Base-by-base conservation (phyloP, 2,329 filamentous ascomycete genomes). In the Decorospora gaudefroyi region DNA sequence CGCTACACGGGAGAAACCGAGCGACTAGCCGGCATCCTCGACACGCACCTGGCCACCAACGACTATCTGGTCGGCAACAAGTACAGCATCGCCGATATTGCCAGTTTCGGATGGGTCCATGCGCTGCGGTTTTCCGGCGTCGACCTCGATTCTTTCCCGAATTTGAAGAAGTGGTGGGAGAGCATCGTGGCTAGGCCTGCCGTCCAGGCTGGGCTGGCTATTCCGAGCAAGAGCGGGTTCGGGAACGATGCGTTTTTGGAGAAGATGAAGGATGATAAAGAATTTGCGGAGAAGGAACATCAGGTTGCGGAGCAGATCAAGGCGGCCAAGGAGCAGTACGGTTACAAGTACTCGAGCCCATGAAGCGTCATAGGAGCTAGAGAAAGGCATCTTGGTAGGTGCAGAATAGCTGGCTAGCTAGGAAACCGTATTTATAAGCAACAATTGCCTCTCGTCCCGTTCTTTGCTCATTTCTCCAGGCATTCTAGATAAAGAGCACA, bases 1-100 rank as follows among this genome's bases (percentile, higher is more conserved):
- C 67, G 74, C 25, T 76, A 75, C 57, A 70, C 72, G 3, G 72
- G 74, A 53, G 74, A 77, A 55, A 74, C 73, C 1, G 74, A 77
- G 56, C 71, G 74, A 21, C 67, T 76, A 9, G 72, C 68, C 27
- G 73, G 74, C 33, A 67, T 76, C 21, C 68, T 77, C 29, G 72
- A 77, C 50, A 65, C 57, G 21, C 71, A 71, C 22, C 68, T 76
- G 33, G 63, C 68, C 44, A 53, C 55, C 47, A 64, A 62, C 25
- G 69, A 75, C 25, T 76, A 73, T 51, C 65, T 76, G 10, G 74
- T 75, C 9, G 73, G 74, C 17, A 68, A 70, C 53, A 76, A 74
- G 47, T 76, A 71, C 63, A 70, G 62, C 46, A 74, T 75, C 40
- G 74, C 74, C 3, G 74, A 77, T 45, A 75, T 77, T 48, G 70